A percentile compares a stretch with the other conserved stretches of the same genome.
These are phyloP conservation scores for Coemansia sp. DNA, from an alignment of 192 early-diverging fungal species.

Conservation along the genomic window DNA sequence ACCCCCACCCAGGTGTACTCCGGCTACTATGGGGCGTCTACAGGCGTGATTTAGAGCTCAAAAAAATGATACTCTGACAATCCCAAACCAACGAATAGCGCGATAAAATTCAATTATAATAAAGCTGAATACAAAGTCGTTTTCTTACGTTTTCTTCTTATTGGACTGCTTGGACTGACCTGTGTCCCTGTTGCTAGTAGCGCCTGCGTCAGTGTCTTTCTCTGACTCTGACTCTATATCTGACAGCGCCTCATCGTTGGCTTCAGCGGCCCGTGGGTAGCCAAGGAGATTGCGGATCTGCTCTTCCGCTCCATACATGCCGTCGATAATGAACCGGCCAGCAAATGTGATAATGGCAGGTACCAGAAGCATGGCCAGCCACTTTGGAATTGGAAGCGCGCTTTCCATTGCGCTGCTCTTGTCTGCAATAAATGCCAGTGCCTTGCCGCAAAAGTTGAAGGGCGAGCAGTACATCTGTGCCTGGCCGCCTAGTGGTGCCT, in stretches of 20 bases:
- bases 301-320: slow-evolving; percentile 40
- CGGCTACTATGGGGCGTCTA: slow-evolving; percentile 4
- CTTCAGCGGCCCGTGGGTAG: not conserved
- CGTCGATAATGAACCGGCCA: slow-evolving; percentile 43
- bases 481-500: slow-evolving; percentile 8
- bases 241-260: not conserved
- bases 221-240: not conserved
- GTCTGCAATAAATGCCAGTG: slow-evolving; percentile 36
- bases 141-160: not conserved
- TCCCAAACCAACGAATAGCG: not conserved
- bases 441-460: slow-evolving; percentile 45
- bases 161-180: not conserved
- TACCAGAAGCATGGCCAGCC: slow-evolving; percentile 48
- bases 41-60: too few relatives aligned
- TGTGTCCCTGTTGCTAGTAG: not conserved
- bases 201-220: not conserved
- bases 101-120: too few relatives aligned
- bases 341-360: slow-evolving; percentile 38
- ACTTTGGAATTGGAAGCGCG: slow-evolving; percentile 39
- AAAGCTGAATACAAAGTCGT: too few relatives aligned
- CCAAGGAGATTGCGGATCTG: slow-evolving; percentile 3
- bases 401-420: slow-evolving; percentile 27
- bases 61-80: not conserved
- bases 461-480: slow-evolving; percentile 36
- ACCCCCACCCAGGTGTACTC: not conserved